Conservation (phyloP, 805 yeast genomes). For the Nakazawaea laoshanensis region DNA sequence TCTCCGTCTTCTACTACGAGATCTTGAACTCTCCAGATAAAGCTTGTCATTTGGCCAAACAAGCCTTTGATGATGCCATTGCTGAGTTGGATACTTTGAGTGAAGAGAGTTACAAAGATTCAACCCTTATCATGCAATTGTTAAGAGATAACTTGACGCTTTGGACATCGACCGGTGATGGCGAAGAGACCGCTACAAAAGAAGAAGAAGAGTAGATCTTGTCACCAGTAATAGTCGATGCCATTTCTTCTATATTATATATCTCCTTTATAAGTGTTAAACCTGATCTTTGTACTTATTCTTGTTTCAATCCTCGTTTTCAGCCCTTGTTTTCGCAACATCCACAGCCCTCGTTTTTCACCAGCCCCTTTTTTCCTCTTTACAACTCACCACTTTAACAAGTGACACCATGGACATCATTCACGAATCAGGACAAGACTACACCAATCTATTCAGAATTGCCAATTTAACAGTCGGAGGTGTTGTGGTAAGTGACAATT, state of each 20-base stretch:
- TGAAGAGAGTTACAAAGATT: slow-evolving; percentile 97
- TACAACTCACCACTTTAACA: no score
- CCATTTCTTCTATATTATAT: slow-evolving; percentile 7
- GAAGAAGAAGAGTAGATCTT: slow-evolving; percentile 23
- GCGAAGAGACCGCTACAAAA: slow-evolving; percentile 31
- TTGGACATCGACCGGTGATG: slow-evolving; percentile 84
- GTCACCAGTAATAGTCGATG: no score
- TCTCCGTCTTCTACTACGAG: slow-evolving; percentile 97
- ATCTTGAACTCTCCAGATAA: slow-evolving; percentile 97
- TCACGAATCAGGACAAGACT: slow-evolving; percentile 31
- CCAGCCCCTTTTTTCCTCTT: no score
- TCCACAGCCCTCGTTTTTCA: no score
- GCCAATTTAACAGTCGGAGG: slow-evolving; percentile 50
- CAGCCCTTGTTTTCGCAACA: slow-evolving; percentile 9
- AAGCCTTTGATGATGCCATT: slow-evolving; percentile 98
- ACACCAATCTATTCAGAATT: slow-evolving; percentile 35
- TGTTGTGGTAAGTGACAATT: slow-evolving; percentile 33
- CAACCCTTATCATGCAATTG: slow-evolving; percentile 97
- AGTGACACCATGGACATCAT: no score
- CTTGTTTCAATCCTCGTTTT: slow-evolving; percentile 6
- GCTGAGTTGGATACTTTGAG: slow-evolving; percentile 97
- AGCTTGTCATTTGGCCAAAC: slow-evolving; percentile 98
- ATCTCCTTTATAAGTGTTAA: slow-evolving; percentile 11
- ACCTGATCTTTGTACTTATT: slow-evolving; percentile 10
- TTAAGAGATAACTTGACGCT: slow-evolving; percentile 96